Conservation (phyloP, 2,329 filamentous ascomycete species). For the Ramularia endophylla region DNA sequence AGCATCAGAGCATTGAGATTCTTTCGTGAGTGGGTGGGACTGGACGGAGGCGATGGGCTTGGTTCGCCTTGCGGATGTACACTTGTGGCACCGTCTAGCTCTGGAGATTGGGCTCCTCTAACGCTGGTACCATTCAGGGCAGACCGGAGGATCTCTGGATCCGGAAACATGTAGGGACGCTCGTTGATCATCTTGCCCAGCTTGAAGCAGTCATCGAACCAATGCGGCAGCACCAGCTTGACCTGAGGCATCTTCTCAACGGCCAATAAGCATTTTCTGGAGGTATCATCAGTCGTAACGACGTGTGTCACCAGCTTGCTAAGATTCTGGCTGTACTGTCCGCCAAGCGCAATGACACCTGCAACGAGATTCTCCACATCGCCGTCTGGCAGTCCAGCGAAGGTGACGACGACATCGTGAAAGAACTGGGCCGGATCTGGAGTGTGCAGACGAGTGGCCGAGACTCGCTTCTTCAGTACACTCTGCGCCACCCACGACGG, state of each 20-base stretch:
- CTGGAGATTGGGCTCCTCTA: conserved; percentile 24
- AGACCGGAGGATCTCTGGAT: conserved; percentile 68
- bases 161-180: conserved; percentile 73
- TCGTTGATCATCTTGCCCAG: conserved; percentile 89
- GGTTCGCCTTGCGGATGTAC: conserved; percentile 34
- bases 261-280: conserved; percentile 63
- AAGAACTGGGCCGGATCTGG: conserved; percentile 90
- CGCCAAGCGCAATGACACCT: conserved; percentile 82
- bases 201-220: conserved; percentile 96
- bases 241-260: conserved; percentile 59
- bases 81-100: conserved; percentile 63
- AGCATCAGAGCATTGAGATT: conserved; percentile 69
- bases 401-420: conserved; percentile 74
- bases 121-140: conserved; percentile 15
- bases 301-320: conserved; percentile 79
- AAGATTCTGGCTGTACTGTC: conserved; percentile 66
- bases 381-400: conserved; percentile 73
- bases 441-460: conserved; percentile 76
- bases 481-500: conserved; percentile 73
- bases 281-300: conserved; percentile 70
- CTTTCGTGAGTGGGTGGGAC: conserved; percentile 40
- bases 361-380: conserved; percentile 92
- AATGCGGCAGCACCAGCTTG: conserved; percentile 89
- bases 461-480: conserved; percentile 61
- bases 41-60: conserved; percentile 36